A percentile compares a stretch with the other conserved stretches of the same genome.
Conservation (phyloP, 129 eudicot species). For the Centella asiatica region DNA sequence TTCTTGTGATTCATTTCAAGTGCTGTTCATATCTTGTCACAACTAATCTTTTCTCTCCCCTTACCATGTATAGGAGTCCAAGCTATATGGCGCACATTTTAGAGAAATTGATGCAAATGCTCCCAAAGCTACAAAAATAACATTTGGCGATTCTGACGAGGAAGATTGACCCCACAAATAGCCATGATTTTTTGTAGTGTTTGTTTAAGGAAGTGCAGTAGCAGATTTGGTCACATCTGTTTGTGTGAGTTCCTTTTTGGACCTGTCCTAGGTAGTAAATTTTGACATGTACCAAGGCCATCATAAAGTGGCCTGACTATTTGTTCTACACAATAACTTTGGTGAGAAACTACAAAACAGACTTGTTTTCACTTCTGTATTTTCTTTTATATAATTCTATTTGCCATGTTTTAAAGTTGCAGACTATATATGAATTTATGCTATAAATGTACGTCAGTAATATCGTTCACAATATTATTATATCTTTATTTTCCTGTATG, state of each 20-base stretch:
- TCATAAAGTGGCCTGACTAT: no score
- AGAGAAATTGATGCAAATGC: slow-evolving; percentile 93
- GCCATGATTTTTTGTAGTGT: slow-evolving; percentile 4
- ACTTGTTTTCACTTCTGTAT: no score
- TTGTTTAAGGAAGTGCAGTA: neutral
- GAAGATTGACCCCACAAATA: slow-evolving; percentile 41
- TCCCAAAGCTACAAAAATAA: slow-evolving; percentile 87
- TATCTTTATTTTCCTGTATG: no score
- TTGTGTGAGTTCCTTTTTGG: neutral
- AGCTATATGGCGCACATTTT: slow-evolving; percentile 93
- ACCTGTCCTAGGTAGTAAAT: no score
- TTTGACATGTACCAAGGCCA: no score
- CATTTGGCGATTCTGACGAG: slow-evolving; percentile 53
- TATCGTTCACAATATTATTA: no score
- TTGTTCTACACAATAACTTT: no score
- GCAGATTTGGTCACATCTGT: neutral
- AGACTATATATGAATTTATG: no score
- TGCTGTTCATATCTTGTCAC: neutral
- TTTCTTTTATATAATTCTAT: no score
- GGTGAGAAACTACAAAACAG: no score
- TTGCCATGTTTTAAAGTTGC: no score
- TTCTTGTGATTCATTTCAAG: neutral
- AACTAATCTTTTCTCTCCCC: neutral
- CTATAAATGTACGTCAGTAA: no score
- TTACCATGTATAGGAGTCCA: slow-evolving; percentile 58